Evolutionary conservation across 306 rosid species (phyloP).

Genomic region (Cercis canadensis): DNA sequence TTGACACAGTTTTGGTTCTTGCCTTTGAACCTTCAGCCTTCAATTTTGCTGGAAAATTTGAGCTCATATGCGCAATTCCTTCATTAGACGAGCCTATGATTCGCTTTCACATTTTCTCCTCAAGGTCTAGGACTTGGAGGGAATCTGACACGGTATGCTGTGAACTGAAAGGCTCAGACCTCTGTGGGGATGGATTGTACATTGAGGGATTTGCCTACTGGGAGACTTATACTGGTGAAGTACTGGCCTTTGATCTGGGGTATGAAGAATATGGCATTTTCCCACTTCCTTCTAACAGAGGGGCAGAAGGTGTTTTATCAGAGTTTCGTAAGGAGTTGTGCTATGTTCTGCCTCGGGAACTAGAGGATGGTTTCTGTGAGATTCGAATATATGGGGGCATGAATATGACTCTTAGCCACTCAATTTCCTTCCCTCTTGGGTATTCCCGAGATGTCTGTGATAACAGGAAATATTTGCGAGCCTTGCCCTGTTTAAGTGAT

Average conservation of each 20-base stretch:
- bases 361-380: not conserved
- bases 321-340: conserved; percentile 43
- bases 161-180: conserved; percentile 15
- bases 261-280: conserved; percentile 38
- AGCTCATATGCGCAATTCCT: conserved; percentile 44
- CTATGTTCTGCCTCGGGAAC: conserved; percentile 32
- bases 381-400: conserved; percentile 42
- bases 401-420: conserved; percentile 39
- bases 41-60: conserved; percentile 37
- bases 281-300: conserved; percentile 27
- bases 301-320: conserved; percentile 37
- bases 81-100: not conserved
- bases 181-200: conserved; percentile 37
- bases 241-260: conserved; percentile 42
- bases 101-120: conserved; percentile 52
- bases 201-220: conserved; percentile 36
- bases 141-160: conserved; percentile 18
- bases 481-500: conserved; percentile 39
- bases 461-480: conserved; percentile 33
- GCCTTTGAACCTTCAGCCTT: conserved; percentile 36
- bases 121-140: conserved; percentile 45
- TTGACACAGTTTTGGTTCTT: conserved; percentile 34
- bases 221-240: conserved; percentile 38
- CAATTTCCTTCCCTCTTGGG: conserved; percentile 18
- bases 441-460: not conserved